Percentiles rank a stretch among this genome's conserved stretches.
Evolutionary conservation across 2,329 filamentous ascomycete species (phyloP).

Genomic region (Penicillium sp.): DNA sequence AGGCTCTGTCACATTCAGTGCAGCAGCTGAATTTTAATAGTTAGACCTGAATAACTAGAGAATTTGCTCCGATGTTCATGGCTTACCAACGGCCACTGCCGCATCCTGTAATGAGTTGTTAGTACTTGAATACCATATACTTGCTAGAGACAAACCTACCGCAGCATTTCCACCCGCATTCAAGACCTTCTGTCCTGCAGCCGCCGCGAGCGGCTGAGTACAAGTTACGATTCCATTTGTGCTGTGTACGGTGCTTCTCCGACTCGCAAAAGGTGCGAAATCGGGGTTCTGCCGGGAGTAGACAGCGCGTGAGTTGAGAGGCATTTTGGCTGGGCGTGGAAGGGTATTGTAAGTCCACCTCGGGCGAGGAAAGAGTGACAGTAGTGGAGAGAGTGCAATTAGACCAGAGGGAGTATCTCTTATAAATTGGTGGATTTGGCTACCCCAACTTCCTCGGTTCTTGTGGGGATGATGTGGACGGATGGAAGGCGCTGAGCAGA

Average conservation of each 20-base stretch:
- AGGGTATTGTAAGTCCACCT: neutral
- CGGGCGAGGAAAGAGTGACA: neutral
- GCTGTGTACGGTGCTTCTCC: slow-evolving; percentile 90
- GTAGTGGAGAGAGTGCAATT: neutral
- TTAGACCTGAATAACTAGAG: neutral
- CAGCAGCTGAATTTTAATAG: slow-evolving; percentile 66
- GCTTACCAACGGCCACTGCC: slow-evolving; percentile 85
- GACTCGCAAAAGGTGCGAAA: slow-evolving; percentile 60
- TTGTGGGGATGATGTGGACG: neutral
- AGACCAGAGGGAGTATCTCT: neutral
- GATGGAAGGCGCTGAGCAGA: neutral
- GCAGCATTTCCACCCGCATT: slow-evolving; percentile 90
- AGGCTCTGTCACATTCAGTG: slow-evolving; percentile 91
- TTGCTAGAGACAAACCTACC: slow-evolving; percentile 58
- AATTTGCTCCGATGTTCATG: neutral
- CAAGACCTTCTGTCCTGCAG: slow-evolving; percentile 85
- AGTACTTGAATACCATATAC: slow-evolving; percentile 7
- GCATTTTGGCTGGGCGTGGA: slow-evolving; percentile 43
- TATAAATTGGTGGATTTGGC: neutral
- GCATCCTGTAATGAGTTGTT: slow-evolving; percentile 68
- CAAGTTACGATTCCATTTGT: slow-evolving; percentile 89
- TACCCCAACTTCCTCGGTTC: neutral
- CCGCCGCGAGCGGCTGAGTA: slow-evolving; percentile 85
- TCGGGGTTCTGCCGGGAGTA: slow-evolving; percentile 55
- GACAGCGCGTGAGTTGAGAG: slow-evolving; percentile 55